Evolutionary conservation across 2,329 filamentous ascomycete genomes (phyloP), one percentile per base, ranked within the genome.

Genomic region (Aspergillus unguis): DNA sequence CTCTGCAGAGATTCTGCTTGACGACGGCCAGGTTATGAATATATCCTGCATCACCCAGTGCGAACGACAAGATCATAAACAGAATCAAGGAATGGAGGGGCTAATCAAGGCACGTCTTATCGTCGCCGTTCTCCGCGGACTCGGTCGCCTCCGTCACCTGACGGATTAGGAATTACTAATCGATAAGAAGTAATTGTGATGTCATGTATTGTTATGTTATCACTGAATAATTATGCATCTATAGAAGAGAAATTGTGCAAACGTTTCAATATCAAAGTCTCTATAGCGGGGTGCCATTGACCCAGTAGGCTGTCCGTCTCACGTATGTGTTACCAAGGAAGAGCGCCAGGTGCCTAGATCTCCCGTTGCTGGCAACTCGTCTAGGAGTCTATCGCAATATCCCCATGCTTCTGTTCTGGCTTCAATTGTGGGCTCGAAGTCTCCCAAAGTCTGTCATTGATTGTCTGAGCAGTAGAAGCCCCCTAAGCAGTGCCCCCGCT

Each of bases 261-360:
- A 17, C 17, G 17, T 17, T 17, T 17, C 17, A 17, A 17, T 17
- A 17, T 17, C 17, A 17, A 17, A 17, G 17, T 17, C 17, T 17
- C 17, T 17, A 17, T 17, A 17, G 49, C 5, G 46, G 42, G 6
- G 42, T 51, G 5, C 49, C 49, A 35, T 45, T 40, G 11, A 28
- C 42, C 49, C 49, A 51, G 42, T 51, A 51, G 5, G 49, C 49
- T n/a, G 54, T 2, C 55, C 59, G 35, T 67, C 65, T 17, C 17
- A 17, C 17, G 23, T 56, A 59, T 4, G 54, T 57, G 37, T 63
- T 65, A 11, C 62, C 63, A n/a, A 66, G 52, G 41, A 63, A 54
- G 17, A 67, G 52, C 17, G 66, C 48, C 1, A 65, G 66, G 38
- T 56, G 54, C 36, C 23, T 48, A 31, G 36, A 56, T 56, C 43